Evolutionary conservation across 176 grass and related monocot genomes (phyloP), one percentile per base, ranked within the genome.

Genomic region (Eragrostis nindensis): DNA sequence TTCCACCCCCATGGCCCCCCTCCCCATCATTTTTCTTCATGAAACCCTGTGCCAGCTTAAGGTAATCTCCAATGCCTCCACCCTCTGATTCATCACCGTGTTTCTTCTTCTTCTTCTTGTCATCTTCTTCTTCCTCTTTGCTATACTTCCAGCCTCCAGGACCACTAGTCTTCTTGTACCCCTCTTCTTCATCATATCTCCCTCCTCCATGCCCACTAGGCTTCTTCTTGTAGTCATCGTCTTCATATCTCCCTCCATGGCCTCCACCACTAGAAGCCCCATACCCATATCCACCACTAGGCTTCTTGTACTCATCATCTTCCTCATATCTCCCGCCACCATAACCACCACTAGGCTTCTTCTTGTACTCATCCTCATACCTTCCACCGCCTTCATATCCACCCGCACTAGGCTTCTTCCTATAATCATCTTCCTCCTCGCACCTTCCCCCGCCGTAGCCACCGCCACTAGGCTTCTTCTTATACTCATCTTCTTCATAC

Each of bases 31-130:
- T 83, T 48, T 86, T 86, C 49, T 94, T 94, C 89, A 94, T 71
- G 77, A 94, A 77, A 75, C 92, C 92, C 65, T 94, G 92, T 55
- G 92, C 92, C 61, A 94, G 21, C 63, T 94, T 94, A 26, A 94
- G 48, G 70, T 94, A 94, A 24, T 91, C 86, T 42, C 83, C 89
- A 27, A 94, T 87, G n/a, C 92, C 90, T 38, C 84, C 76, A 5
- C 79, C 86, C 72, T 86, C 86, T 12, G 77, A 86, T n/a, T 83
- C 84, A 25, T 83, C 75, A 27, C 79, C 69, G 65, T 86, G 89
- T n/a, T n/a, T n/a, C n/a, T n/a, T n/a, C 70, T 85, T 88, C 67
- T 80, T 82, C 19, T 50, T 91, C 60, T 80, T 81, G 18, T 29
- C 50, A 50, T 77, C 85, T 66, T 74, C 77, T 1, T 82, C 71